Evolutionary conservation across 768 basidiomycete genomes (phyloP), one percentile per base, ranked within the genome.

Genomic region (Obba rivulosa): DNA sequence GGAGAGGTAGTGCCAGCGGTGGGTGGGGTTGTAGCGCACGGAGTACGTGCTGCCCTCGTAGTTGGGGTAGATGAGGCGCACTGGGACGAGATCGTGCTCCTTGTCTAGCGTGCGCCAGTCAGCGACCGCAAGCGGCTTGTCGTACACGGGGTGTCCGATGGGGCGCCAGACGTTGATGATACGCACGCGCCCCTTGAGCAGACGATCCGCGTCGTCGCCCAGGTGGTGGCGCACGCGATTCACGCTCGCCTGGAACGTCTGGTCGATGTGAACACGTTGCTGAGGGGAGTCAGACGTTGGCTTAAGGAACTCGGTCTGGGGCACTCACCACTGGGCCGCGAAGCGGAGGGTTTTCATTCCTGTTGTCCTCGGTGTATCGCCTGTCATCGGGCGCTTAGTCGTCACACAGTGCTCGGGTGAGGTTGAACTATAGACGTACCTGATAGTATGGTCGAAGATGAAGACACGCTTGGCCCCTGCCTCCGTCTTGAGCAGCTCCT

Each of bases 131-230:
- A 75, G 67, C 10, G 74, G 74, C 20, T 63, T 54, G 54, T 75
- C 67, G 21, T 63, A 63, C 34, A 68, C 72, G 9, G 67, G 53
- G 52, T 74, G 56, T 36, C 34, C 59, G 44, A 75, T 72, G 4
- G 72, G 73, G 22, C 74, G 69, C 74, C 74, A 74, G 42, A 74
- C 67, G 51, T 75, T 75, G 57, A 75, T 71, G 55, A 75, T 71
- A 42, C 68, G 70, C 24, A 66, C 63, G 43, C 73, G 70, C 11
- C 64, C 60, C 48, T 69, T 62, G 46, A 75, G 62, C 17, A 73
- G 65, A 14, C 63, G 65, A 49, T 71, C 69, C 1, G 72, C 75
- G 22, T 75, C 73, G 10, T 63, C 66, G 4, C 63, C 63, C 18
- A 69, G 66, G 39, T 74, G 72, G 14, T 58, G 50, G 21, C 64